phyloP scores from a whole-genome alignment of 768 basidiomycete genomes.

The Chiua virens region DNA sequence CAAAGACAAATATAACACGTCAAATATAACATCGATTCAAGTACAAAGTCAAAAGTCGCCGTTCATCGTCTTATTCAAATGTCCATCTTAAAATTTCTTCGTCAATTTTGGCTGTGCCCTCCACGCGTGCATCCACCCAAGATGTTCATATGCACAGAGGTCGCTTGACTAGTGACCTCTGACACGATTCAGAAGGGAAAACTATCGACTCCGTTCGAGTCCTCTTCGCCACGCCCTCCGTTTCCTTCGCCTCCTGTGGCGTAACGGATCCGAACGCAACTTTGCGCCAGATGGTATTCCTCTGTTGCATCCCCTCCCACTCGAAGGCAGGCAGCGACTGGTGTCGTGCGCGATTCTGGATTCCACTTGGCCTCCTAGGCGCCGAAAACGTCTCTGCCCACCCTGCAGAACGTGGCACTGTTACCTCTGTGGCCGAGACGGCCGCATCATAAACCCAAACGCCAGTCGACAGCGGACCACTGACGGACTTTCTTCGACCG shows the following conservation, averaged over 20 bases:
- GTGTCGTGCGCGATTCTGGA: slow-evolving; percentile 20
- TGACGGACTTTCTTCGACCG: slow-evolving; percentile 48
- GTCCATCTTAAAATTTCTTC: neutral
- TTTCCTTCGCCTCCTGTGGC: neutral
- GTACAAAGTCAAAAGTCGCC: neutral
- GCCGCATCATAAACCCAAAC: slow-evolving; percentile 55
- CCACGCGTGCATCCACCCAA: neutral
- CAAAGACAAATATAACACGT: neutral
- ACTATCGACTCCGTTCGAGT: slow-evolving; percentile 3
- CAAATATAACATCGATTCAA: neutral
- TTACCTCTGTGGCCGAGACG: slow-evolving; percentile 42
- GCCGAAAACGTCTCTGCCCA: slow-evolving; percentile 23
- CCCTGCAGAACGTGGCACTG: slow-evolving; percentile 10
- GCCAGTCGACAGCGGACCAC: slow-evolving; percentile 30
- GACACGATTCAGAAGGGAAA: slow-evolving; percentile 6
- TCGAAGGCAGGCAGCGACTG: slow-evolving; percentile 19
- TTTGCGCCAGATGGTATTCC: slow-evolving; percentile 9
- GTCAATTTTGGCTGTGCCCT: neutral
- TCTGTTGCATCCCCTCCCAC: slow-evolving; percentile 14
- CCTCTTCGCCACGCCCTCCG: slow-evolving; percentile 1
- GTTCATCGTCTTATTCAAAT: neutral
- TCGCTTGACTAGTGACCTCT: slow-evolving; percentile 15
- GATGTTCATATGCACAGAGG: slow-evolving; percentile 13
- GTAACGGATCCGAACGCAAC: neutral
- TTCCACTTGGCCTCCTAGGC: neutral